These are phyloP conservation scores for Ascochyta pisi DNA, from an alignment of 2,329 filamentous ascomycete genomes.

Conservation along the genomic window DNA sequence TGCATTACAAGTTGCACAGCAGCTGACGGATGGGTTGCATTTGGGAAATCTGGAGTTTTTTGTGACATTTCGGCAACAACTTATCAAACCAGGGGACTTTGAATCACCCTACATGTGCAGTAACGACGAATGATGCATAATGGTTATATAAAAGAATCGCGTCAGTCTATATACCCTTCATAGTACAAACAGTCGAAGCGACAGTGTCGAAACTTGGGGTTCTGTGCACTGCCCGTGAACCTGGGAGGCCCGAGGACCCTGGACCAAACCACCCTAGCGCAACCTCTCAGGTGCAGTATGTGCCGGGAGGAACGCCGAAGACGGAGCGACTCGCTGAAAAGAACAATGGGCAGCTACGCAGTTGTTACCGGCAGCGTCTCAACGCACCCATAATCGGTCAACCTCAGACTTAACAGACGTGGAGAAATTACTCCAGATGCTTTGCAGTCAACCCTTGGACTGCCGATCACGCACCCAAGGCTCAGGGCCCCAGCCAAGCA, in stretches of 20 bases:
- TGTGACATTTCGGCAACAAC: conserved; percentile 11
- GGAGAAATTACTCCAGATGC: neutral
- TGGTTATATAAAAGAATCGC: conserved; percentile 24
- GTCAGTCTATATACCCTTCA: conserved; percentile 16
- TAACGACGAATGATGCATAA: conserved; percentile 30
- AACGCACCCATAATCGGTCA: conserved; percentile 1
- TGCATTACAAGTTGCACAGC: conserved; percentile 20
- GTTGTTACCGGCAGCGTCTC: neutral
- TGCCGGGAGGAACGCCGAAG: neutral
- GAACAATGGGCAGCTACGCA: conserved; percentile 1
- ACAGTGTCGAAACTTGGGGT: neutral
- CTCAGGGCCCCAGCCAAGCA: conserved; percentile 5
- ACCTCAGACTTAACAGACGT: neutral
- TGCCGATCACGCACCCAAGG: conserved; percentile 2
- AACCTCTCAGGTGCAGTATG: neutral
- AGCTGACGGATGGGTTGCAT: conserved; percentile 22
- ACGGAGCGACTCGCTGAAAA: conserved; percentile 5
- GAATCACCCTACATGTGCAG: conserved; percentile 20
- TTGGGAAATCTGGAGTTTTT: conserved; percentile 20
- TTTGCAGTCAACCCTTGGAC: neutral
- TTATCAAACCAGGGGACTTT: conserved; percentile 14
- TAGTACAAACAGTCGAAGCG: conserved; percentile 14
- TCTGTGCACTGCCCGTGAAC: neutral
- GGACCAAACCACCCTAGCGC: neutral
- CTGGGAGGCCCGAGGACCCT: neutral